Conservation (phyloP, 768 basidiomycete species). For the Agaricus sinodeliciosus region DNA sequence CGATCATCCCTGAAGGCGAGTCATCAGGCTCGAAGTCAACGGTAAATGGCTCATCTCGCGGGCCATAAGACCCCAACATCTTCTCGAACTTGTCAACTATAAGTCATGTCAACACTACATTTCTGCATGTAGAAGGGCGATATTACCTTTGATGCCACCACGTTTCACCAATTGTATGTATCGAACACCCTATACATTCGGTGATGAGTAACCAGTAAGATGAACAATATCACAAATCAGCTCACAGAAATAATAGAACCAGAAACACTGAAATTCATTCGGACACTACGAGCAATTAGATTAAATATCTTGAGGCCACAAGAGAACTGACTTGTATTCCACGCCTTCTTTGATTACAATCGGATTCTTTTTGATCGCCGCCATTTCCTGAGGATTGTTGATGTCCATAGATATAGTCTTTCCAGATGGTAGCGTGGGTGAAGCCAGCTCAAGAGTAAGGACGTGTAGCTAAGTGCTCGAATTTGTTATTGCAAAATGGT, state of each 20-base stretch:
- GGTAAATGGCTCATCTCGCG: constrained; percentile 56
- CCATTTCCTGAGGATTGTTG: constrained; percentile 34
- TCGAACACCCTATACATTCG: constrained; percentile 52
- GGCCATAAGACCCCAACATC: constrained; percentile 94
- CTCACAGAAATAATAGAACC: constrained; percentile 81
- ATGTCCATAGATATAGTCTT: constrained; percentile 68
- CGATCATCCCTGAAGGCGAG: constrained; percentile 73
- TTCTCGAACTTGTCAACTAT: constrained; percentile 87
- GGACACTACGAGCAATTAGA: constrained; percentile 43
- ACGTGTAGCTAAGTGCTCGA: constrained; percentile 51
- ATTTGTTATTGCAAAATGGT: constrained; percentile 1
- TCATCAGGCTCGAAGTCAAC: constrained; percentile 75
- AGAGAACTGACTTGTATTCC: constrained; percentile 69
- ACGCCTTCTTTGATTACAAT: constrained; percentile 77
- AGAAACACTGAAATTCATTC: constrained; percentile 82
- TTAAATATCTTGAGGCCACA: background rate
- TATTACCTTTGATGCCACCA: constrained; percentile 62
- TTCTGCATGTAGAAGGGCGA: background rate
- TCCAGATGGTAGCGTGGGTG: constrained; percentile 57
- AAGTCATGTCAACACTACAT: background rate
- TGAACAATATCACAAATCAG: constrained; percentile 10
- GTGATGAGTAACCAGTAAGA: background rate
- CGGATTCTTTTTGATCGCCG: constrained; percentile 70
- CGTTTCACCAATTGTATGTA: constrained; percentile 90
- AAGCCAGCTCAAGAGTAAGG: constrained; percentile 70